Conservation (phyloP, 2,329 filamentous ascomycete species). For the Endoconidiophora polonica region DNA sequence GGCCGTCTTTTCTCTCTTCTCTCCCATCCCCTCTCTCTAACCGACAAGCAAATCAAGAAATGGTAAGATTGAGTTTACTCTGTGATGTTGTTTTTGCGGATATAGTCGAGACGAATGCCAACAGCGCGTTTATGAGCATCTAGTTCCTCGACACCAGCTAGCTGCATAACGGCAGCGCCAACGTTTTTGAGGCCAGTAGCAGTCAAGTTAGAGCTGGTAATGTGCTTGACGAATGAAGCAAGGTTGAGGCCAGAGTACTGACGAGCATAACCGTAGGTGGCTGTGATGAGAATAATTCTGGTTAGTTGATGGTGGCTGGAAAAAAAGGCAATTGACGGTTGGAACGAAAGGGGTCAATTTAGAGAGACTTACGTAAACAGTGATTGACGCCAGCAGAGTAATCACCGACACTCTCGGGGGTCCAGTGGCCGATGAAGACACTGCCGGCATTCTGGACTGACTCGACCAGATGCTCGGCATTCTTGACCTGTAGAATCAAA, state of each 20-base stretch:
- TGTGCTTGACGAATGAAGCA: conserved; percentile 92
- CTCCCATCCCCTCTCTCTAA: neutral
- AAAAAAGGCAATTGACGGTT: neutral
- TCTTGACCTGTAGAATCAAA: conserved; percentile 73
- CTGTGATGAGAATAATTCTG: conserved; percentile 26
- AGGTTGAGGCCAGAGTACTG: conserved; percentile 98
- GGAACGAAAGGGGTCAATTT: neutral
- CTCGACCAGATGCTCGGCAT: conserved; percentile 58
- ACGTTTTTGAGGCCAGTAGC: conserved; percentile 73
- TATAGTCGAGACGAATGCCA: conserved; percentile 54
- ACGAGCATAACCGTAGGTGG: conserved; percentile 94
- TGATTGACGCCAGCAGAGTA: conserved; percentile 98
- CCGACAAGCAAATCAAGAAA: neutral
- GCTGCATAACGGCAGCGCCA: conserved; percentile 77
- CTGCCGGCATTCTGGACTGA: conserved; percentile 85
- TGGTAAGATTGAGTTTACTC: neutral
- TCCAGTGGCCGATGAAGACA: conserved; percentile 93
- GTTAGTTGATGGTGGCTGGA: conserved; percentile 14
- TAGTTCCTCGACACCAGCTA: conserved; percentile 84
- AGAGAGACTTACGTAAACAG: conserved; percentile 62
- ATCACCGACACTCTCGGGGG: conserved; percentile 91
- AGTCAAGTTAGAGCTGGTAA: conserved; percentile 84
- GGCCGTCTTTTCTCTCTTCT: neutral
- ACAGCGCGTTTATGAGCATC: conserved; percentile 87
- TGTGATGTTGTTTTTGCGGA: conserved; percentile 20